A percentile compares a stretch with the other conserved stretches of the same genome.
These are phyloP conservation scores for Stentor roeselii DNA, from an alignment of 73 alveolate genomes.

Conservation along the genomic window DNA sequence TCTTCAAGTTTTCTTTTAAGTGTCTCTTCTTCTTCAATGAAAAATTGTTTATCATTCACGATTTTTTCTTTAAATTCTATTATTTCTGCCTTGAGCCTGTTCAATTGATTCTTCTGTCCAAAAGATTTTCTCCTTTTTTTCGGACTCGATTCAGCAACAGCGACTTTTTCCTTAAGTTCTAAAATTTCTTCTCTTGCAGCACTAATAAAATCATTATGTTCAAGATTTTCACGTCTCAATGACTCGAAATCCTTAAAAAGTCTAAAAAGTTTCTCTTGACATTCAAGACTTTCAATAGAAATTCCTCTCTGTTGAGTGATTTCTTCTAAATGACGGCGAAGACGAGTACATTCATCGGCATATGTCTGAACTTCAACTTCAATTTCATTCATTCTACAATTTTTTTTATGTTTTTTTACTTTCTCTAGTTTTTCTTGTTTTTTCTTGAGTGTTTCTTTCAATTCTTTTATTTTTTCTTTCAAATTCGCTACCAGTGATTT, in stretches of 20 bases:
- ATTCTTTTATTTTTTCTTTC: background rate
- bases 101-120: no score
- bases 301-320: background rate
- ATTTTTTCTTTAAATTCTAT: background rate
- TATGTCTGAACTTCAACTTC: background rate
- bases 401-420: no score
- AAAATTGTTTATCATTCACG: background rate
- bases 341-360: background rate
- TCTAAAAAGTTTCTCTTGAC: background rate
- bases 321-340: background rate
- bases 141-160: background rate
- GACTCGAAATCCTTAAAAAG: background rate
- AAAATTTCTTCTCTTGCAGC: background rate
- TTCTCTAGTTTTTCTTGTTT: background rate
- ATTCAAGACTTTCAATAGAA: background rate
- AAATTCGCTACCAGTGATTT: background rate
- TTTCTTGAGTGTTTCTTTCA: background rate
- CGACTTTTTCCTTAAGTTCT: background rate
- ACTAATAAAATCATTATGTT: background rate
- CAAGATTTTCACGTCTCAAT: background rate
- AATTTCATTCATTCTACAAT: background rate
- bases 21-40: background rate
- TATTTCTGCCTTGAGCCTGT: background rate
- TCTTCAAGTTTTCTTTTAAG: background rate
- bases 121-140: background rate